Conservation (phyloP, 139 green algal species). For the Astrephomene gubernaculifera region DNA sequence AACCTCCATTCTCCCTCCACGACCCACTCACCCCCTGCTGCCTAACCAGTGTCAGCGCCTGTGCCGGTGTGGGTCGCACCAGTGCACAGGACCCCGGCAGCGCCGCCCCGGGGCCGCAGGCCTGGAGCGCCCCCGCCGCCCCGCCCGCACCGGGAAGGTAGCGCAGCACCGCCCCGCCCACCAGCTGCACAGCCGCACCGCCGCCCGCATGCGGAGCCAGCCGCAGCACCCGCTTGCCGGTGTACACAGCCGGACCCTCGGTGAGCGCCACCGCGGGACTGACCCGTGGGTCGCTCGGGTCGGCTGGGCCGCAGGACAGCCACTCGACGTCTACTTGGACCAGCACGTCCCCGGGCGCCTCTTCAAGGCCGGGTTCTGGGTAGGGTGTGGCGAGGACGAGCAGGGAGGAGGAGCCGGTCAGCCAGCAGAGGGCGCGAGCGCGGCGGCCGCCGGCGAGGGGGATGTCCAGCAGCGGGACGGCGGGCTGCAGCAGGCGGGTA, state of each 20-base stretch:
- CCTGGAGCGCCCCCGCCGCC: background rate
- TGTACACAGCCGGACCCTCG: slow-evolving; percentile 16
- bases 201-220: slow-evolving; percentile 33
- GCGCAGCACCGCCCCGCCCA: slow-evolving; percentile 11
- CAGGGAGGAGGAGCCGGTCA: slow-evolving; percentile 25
- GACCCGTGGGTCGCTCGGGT: slow-evolving; percentile 7
- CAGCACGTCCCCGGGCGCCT: slow-evolving; percentile 48
- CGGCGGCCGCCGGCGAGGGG: slow-evolving; percentile 49
- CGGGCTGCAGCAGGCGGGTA: slow-evolving; percentile 3
- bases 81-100: slow-evolving; percentile 21
- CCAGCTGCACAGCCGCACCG: slow-evolving; percentile 51
- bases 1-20: too few relatives aligned
- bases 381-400: slow-evolving; percentile 58
- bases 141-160: slow-evolving; percentile 13
- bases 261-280: background rate
- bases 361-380: slow-evolving; percentile 44
- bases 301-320: slow-evolving; percentile 12
- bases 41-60: background rate
- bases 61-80: slow-evolving; percentile 7
- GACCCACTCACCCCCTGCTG: background rate
- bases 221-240: slow-evolving; percentile 27
- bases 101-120: background rate
- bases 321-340: slow-evolving; percentile 38
- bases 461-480: background rate
- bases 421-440: slow-evolving; percentile 44